Base-by-base conservation (phyloP, 345 rosid species). In the Eucalyptus marginata region DNA sequence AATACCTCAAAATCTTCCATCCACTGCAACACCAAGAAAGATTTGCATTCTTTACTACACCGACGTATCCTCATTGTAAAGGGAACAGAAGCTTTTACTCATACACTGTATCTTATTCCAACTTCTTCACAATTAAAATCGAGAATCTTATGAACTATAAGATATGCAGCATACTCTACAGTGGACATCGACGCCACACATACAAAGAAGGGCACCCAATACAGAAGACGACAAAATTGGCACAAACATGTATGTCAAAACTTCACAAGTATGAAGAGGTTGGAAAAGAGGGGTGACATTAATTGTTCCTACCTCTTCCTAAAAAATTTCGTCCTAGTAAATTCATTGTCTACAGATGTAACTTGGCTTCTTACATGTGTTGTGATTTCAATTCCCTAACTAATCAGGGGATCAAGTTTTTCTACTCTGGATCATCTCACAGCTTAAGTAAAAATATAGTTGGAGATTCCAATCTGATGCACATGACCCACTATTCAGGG, bases 1-100 rank as follows among this genome's bases (percentile, higher is more conserved):
- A 90, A 90, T 18, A 86, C 88, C 86, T 88, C 89, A 44, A 90
- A 88, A 50, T 88, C 88, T 43, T 90, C 86, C 91, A 90, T 88
- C 91, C 91, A 90, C 91, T 88, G 87, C 86, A 86, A n/a, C 44
- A 89, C 43, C 86, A 76, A 66, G 40, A 71, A 88, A 49, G 79
- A 50, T 12, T 12, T 8, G 10, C 8, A n/a, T 40, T 84, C 66
- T 22, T 79, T 49, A 68, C 47, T 68, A 88, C 43, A 76, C 2
- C 9, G 6, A 11, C 29, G 7, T 40, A 44, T 36, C 14, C 27
- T 40, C 83, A 40, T 49, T 66, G 56, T 0, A 62, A 7, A 25
- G 54, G 44, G 62, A 59, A 56, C 80, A 24, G 27, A 14, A 44
- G 33, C 33, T 46, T 29, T 31, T 59, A 56, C 24, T 56, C 3